Percentiles rank a stretch among this genome's conserved stretches.
Evolutionary conservation across 805 yeast species (phyloP).

Genomic region (Kuraishia ogatae): DNA sequence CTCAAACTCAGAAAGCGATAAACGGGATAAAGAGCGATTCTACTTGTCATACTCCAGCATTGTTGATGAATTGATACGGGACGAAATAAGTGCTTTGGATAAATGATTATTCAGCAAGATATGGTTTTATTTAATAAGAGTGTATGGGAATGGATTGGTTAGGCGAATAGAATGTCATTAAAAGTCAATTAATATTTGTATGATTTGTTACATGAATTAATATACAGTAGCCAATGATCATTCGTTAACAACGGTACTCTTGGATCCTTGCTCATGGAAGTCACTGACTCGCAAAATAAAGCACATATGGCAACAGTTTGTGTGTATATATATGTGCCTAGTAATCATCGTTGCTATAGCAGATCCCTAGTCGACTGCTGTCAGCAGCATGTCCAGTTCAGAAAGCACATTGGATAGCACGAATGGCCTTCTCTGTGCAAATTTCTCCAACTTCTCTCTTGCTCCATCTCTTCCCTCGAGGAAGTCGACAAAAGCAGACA

Average conservation of each 20-base stretch:
- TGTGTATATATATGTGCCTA: no score
- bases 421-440: not conserved
- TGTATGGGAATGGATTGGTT: not conserved
- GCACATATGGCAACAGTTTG: no score
- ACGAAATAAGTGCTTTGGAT: slow-evolving; percentile 5
- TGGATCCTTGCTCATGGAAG: not conserved
- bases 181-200: not conserved
- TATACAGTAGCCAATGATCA: not conserved
- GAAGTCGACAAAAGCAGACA: not conserved
- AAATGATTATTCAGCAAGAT: not conserved
- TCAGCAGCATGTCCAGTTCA: not conserved
- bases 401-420: not conserved
- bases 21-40: not conserved
- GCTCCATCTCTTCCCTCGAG: not conserved
- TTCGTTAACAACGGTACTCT: not conserved
- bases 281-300: not conserved
- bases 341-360: no score
- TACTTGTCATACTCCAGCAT: not conserved
- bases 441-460: not conserved
- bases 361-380: not conserved
- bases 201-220: no score
- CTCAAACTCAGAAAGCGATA: not conserved
- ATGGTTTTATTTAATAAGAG: no score
- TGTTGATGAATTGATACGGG: slow-evolving; percentile 9
- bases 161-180: not conserved